Conservation (phyloP, 192 early-diverging fungal genomes). For the Gamsiella multidivaricata region DNA sequence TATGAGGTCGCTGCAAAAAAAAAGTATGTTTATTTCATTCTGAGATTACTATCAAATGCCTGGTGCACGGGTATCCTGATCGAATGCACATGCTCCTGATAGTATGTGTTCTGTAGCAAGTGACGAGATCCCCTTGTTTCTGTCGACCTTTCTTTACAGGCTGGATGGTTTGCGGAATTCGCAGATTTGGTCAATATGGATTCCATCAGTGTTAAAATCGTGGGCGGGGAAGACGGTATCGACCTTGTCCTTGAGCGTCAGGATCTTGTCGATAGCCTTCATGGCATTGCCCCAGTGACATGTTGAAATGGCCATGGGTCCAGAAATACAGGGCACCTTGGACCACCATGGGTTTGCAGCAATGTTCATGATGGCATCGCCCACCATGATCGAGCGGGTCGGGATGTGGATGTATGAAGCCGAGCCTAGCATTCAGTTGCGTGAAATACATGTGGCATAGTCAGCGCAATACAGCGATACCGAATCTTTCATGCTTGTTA, state of each 20-base stretch:
- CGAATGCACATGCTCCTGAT: too few species aligned
- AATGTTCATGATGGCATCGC: conserved; percentile 53
- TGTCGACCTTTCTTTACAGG: background rate
- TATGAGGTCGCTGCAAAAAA: too few species aligned
- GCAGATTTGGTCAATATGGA: conserved; percentile 50
- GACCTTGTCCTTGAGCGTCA: conserved; percentile 29
- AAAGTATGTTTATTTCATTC: too few species aligned
- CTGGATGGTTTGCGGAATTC: conserved; percentile 24
- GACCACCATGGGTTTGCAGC: conserved; percentile 33
- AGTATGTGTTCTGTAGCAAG: too few species aligned
- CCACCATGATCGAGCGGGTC: conserved; percentile 45
- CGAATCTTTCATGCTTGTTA: too few species aligned
- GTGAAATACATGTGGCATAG: too few species aligned
- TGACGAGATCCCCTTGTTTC: background rate
- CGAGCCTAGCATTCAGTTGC: conserved; percentile 34
- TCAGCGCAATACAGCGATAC: too few species aligned
- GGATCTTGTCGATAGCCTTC: conserved; percentile 47
- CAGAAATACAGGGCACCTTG: conserved; percentile 31
- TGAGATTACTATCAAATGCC: too few species aligned
- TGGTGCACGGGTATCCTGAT: too few species aligned
- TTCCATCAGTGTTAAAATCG: conserved; percentile 38
- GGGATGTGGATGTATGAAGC: conserved; percentile 53
- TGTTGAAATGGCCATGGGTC: conserved; percentile 36
- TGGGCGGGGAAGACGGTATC: conserved; percentile 54
- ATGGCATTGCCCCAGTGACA: conserved; percentile 38